Base-by-base conservation (phyloP, 140 eudicot species). In the Anethum foeniculum region DNA sequence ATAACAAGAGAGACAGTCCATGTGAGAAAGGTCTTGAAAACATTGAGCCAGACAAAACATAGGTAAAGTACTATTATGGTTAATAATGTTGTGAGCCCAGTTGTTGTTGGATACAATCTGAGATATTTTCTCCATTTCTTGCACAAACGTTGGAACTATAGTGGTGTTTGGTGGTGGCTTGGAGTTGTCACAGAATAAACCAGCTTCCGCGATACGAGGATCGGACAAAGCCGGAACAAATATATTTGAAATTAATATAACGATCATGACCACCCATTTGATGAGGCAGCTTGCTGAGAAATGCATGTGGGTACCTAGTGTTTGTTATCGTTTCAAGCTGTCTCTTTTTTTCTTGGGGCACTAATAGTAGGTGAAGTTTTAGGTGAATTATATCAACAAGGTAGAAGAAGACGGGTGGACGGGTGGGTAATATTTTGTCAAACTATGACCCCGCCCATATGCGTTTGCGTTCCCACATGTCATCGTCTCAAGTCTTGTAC, bases 1-100 rank as follows among this genome's bases (percentile, higher is more conserved):
- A 83, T 89, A 93, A 77, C 98, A 93, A 25, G 88, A 93, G 43
- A 93, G 93, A 75, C 98, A 93, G 34, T 93, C 98, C 67, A 86
- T 81, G 60, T 77, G 90, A 3, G 94, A 80, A 4, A 93, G 85
- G 19, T 93, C 98, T 11, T 72, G 73, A 71, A 85, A 85, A 80
- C 98, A 93, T 54, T 93, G 96, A 5, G 92, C 91, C 5, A 93
- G 68, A 10, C 88, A 87, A 60, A 51, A 93, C 9, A 93, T 87
- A 23, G 90, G 88, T 3, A 81, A 23, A 52, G 7, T 52, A 52
- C 44, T 10, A 10, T 78, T 27, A 47, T 60, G 5, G 68, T 80
- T 76, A 28, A 82, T 81, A 4, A 77, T 11, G 6, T 88, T 44
- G 51, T 52, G 30, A 1, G 86, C 96, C 82, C 86, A 90, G n/a